Evolutionary conservation across 2,329 filamentous ascomycete species (phyloP).

Genomic region (Botryotinia narcissicola): DNA sequence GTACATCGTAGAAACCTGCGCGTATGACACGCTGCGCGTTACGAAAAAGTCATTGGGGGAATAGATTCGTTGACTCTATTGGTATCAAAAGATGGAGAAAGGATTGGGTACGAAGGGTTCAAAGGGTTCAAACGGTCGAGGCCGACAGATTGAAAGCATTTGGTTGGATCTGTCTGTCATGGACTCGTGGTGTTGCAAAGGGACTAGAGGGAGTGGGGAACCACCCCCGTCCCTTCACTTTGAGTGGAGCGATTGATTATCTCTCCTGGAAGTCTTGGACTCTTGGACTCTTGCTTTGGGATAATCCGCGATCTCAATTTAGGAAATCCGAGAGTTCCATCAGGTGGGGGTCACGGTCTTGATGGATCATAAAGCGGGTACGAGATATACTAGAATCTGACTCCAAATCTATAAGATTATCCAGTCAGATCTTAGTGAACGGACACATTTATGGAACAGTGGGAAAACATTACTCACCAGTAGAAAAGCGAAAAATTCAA

Average conservation of each 20-base stretch:
- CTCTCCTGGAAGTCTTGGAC: not conserved
- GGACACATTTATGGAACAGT: not conserved
- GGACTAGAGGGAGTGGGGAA: not conserved
- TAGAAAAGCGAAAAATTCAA: not conserved
- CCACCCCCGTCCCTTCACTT: not conserved
- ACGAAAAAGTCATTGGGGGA: not conserved
- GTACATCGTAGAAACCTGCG: not conserved
- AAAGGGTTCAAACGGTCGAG: not conserved
- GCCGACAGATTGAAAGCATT: not conserved
- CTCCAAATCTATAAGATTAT: not conserved
- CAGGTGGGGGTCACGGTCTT: not conserved
- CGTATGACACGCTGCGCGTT: not conserved
- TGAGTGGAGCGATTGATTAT: not conserved
- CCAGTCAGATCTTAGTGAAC: not conserved
- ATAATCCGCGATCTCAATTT: not conserved
- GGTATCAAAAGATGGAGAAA: not conserved
- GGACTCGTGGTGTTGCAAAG: not conserved
- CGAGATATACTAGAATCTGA: constrained; percentile 16
- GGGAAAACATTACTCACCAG: not conserved
- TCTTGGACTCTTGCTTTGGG: not conserved
- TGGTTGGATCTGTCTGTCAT: not conserved
- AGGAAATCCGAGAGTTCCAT: constrained; percentile 6
- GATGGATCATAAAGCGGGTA: not conserved
- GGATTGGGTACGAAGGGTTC: not conserved
- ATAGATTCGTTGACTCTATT: not conserved